These are phyloP conservation scores for Backusella australiensis DNA, from an alignment of 192 early-diverging fungal species.

Conservation along the genomic window DNA sequence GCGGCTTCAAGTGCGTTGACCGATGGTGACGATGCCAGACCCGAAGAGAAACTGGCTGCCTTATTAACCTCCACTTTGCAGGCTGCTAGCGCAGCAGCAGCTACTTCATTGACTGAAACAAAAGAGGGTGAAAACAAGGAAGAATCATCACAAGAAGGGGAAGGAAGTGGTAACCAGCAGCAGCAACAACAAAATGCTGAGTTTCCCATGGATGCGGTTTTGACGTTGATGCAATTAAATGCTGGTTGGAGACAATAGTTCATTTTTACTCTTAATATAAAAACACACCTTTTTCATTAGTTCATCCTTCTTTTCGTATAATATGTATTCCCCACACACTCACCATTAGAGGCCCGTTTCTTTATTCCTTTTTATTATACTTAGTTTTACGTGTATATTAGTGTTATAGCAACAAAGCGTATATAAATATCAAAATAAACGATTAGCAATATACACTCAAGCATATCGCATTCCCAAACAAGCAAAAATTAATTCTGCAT, in stretches of 20 bases:
- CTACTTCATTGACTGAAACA: not conserved
- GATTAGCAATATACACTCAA: not conserved
- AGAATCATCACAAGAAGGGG: not conserved
- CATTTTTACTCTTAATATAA: not conserved
- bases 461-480: not conserved
- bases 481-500: not conserved
- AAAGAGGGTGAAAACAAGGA: not conserved
- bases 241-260: constrained; percentile 39
- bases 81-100: constrained; percentile 8
- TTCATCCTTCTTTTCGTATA: not conserved
- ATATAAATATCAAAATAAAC: not conserved
- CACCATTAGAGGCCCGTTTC: not conserved
- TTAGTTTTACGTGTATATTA: not conserved
- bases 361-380: not conserved
- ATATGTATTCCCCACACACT: not conserved
- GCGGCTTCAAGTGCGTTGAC: not conserved
- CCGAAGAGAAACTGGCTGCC: constrained; percentile 18
- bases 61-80: constrained; percentile 9
- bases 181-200: constrained; percentile 30
- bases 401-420: not conserved
- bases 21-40: constrained; percentile 2
- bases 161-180: not conserved
- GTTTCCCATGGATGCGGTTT: constrained; percentile 47
- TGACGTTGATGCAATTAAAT: constrained; percentile 47
- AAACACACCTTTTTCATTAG: not conserved